These are phyloP conservation scores for Globisporangium emineosum DNA, from an alignment of 352 stramenopile genomes.

Conservation along the genomic window DNA sequence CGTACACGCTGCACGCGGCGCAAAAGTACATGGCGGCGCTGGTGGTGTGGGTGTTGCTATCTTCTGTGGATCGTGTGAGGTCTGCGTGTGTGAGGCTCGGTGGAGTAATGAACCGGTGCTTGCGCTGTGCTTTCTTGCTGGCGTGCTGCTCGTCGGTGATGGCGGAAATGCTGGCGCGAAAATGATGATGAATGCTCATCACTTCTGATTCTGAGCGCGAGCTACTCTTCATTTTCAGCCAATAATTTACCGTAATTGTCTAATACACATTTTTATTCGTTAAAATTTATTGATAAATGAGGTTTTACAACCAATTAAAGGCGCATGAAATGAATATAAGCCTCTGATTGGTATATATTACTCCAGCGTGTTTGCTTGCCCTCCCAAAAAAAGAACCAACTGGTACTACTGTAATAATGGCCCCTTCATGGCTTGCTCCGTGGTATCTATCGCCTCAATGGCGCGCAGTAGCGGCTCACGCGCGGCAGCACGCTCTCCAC, in stretches of 20 bases:
- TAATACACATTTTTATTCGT: too few relatives aligned
- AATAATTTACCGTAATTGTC: too few relatives aligned
- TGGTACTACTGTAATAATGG: too few relatives aligned
- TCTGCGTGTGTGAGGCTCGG: neutral
- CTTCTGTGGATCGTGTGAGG: neutral
- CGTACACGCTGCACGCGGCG: conserved; percentile 55
- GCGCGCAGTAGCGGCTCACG: conserved; percentile 33
- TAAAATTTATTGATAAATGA: too few relatives aligned
- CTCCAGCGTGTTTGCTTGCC: too few relatives aligned
- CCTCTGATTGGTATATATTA: too few relatives aligned
- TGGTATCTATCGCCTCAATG: conserved; percentile 19
- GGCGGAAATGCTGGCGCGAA: neutral
- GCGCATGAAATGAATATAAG: too few relatives aligned
- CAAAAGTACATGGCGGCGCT: conserved; percentile 54
- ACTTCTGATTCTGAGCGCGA: too few relatives aligned
- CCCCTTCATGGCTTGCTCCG: neutral
- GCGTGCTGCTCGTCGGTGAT: neutral
- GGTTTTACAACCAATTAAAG: too few relatives aligned
- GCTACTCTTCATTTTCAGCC: too few relatives aligned
- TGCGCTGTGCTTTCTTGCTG: neutral
- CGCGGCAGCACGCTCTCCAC: conserved; percentile 32
- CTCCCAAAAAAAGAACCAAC: too few relatives aligned
- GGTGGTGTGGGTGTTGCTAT: neutral
- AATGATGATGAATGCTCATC: neutral
- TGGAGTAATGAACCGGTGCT: neutral